phyloP scores from a whole-genome alignment of 2,329 filamentous ascomycete genomes.

The Rhynchosporium graminicola region DNA sequence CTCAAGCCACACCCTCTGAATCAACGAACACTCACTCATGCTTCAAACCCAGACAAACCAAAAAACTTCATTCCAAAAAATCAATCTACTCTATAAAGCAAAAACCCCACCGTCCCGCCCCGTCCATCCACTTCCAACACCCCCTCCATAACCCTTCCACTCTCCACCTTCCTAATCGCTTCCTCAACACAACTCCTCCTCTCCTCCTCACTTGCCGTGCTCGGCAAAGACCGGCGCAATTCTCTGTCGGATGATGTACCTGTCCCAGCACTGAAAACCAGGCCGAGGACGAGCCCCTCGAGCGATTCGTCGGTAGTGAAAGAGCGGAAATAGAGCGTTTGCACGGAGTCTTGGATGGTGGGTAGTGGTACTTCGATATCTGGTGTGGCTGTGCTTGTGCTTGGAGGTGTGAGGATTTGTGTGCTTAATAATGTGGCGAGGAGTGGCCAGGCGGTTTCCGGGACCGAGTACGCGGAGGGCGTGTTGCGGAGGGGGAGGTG shows the following conservation, averaged over 20 bases:
- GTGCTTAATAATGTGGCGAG: constrained; percentile 8
- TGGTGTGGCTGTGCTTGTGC: not conserved
- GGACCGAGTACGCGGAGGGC: constrained; percentile 12
- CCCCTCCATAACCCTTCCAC: constrained; percentile 29
- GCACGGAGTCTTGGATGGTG: constrained; percentile 20
- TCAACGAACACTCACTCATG: not conserved
- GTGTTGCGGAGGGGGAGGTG: constrained; percentile 15
- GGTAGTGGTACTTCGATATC: constrained; percentile 20
- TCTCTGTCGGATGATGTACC: not conserved
- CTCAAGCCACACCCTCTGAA: not conserved
- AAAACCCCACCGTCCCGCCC: constrained; percentile 32
- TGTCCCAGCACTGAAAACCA: constrained; percentile 24
- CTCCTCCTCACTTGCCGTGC: not conserved
- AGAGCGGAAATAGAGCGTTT: constrained; percentile 23
- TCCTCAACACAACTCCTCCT: constrained; percentile 23
- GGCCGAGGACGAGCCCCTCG: constrained; percentile 23
- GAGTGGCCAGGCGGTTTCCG: constrained; percentile 11
- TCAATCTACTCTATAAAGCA: constrained; percentile 37
- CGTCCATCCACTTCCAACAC: constrained; percentile 26
- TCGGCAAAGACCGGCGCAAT: not conserved
- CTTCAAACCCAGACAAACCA: not conserved
- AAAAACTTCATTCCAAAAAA: not conserved
- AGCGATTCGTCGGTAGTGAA: constrained; percentile 17
- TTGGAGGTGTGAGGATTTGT: constrained; percentile 10
- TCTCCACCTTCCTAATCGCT: constrained; percentile 27